Evolutionary conservation across 306 rosid genomes (phyloP).

Genomic region (Ormosia semicastrata): DNA sequence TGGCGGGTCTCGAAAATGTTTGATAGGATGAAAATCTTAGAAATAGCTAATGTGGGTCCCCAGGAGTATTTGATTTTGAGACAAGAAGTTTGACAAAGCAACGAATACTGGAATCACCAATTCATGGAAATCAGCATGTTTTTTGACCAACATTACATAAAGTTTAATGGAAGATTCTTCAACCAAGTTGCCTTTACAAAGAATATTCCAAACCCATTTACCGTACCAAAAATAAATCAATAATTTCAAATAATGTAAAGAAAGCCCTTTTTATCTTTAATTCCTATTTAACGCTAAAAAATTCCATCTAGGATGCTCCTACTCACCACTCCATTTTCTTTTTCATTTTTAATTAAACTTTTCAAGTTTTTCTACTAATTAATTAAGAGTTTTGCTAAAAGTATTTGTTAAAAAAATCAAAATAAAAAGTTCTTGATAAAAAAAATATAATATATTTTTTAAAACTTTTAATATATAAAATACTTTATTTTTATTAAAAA

Average conservation of each 20-base stretch:
- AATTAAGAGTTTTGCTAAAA: neutral
- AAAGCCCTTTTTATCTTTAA: neutral
- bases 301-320: neutral
- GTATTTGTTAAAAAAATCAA: no score
- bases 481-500: no score
- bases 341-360: neutral
- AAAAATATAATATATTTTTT: no score
- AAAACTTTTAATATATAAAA: no score
- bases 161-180: conserved; percentile 8
- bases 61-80: neutral
- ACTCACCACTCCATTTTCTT: neutral
- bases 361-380: neutral
- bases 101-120: neutral
- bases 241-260: neutral
- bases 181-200: neutral
- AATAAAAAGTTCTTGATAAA: no score
- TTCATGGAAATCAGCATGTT: neutral
- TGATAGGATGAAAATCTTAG: neutral
- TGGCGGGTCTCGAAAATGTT: neutral
- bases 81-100: neutral
- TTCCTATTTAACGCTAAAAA: neutral
- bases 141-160: conserved; percentile 8
- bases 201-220: conserved; percentile 23
- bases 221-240: neutral
- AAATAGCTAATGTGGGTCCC: conserved; percentile 18